A percentile compares a stretch with the other conserved stretches of the same genome.
Conservation (phyloP, 2,329 filamentous ascomycete genomes). For the Dothideomycetes sp. region DNA sequence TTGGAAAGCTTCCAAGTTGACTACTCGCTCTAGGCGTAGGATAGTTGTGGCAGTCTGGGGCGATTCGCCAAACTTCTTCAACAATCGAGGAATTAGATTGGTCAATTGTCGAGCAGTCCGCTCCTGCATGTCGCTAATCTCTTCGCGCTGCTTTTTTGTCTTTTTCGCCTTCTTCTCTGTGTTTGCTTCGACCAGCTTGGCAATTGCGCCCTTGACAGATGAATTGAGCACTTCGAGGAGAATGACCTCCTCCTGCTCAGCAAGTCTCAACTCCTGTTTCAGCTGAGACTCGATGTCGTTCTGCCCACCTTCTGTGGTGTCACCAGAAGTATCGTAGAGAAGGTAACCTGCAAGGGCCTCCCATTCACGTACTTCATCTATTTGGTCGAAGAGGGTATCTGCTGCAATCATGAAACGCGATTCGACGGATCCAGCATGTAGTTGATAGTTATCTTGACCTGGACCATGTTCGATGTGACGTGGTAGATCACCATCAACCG, state of each 20-base stretch:
- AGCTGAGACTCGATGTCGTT: constrained; percentile 53
- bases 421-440: constrained; percentile 57
- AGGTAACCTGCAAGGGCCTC: constrained; percentile 81
- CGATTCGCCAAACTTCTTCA: constrained; percentile 89
- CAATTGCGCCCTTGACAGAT: constrained; percentile 64
- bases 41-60: constrained; percentile 79
- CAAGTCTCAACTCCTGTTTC: constrained; percentile 61
- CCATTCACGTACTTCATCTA: constrained; percentile 76
- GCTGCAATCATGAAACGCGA: constrained; percentile 79
- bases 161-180: constrained; percentile 44
- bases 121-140: constrained; percentile 60
- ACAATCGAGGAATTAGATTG: constrained; percentile 65
- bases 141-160: constrained; percentile 48
- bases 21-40: constrained; percentile 70
- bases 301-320: constrained; percentile 40
- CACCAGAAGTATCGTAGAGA: constrained; percentile 72
- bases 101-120: constrained; percentile 69
- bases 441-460: constrained; percentile 27
- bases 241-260: constrained; percentile 68
- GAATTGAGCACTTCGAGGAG: constrained; percentile 80
- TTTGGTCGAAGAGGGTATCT: constrained; percentile 72
- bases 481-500: constrained; percentile 41
- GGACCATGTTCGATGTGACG: constrained; percentile 33
- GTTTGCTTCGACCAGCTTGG: constrained; percentile 52
- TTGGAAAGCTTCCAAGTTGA: constrained; percentile 80